A percentile compares a stretch with the other conserved stretches of the same genome.
These are phyloP conservation scores for Arthonia radiata DNA, from an alignment of 495 filamentous ascomycete species.

Conservation along the genomic window DNA sequence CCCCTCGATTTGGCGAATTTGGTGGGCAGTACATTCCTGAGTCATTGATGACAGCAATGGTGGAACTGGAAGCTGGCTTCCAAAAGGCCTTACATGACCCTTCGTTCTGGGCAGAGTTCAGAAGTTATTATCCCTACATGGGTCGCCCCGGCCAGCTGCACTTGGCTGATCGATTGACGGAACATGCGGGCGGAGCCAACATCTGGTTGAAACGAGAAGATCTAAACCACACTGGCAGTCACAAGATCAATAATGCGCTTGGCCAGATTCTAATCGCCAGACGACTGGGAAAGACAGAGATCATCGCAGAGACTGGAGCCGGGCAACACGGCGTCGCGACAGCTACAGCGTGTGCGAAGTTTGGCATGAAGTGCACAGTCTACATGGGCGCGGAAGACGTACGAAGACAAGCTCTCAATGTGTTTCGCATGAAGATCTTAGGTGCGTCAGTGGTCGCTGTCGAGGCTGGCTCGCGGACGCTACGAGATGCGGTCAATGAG, in stretches of 20 bases:
- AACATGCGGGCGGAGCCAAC: conserved; percentile 68
- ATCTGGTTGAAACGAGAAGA: conserved; percentile 95
- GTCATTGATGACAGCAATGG: conserved; percentile 88
- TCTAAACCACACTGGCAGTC: conserved; percentile 53
- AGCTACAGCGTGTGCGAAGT: conserved; percentile 87
- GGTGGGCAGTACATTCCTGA: conserved; percentile 98
- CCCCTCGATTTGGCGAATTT: conserved; percentile 83
- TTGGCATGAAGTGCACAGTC: conserved; percentile 84
- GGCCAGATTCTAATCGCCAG: conserved; percentile 69
- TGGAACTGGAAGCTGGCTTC: conserved; percentile 81
- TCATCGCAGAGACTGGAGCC: conserved; percentile 92
- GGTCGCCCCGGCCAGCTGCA: conserved; percentile 81
- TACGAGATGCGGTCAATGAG: conserved; percentile 92
- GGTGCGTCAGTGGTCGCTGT: conserved; percentile 73
- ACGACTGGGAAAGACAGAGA: conserved; percentile 68
- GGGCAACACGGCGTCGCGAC: conserved; percentile 92
- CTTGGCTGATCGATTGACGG: conserved; percentile 63
- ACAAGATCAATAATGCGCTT: conserved; percentile 95
- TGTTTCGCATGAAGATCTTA: conserved; percentile 90
- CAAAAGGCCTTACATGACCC: conserved; percentile 62
- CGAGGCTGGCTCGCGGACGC: conserved; percentile 58
- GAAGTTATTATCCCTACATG: conserved; percentile 95
- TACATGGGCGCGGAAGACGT: conserved; percentile 96
- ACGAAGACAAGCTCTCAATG: conserved; percentile 75
- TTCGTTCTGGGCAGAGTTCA: conserved; percentile 90